Percentiles rank a stretch among this genome's conserved stretches.
phyloP scores from a whole-genome alignment of 2,329 filamentous ascomycete genomes.

The Aspergillus costaricaensis region DNA sequence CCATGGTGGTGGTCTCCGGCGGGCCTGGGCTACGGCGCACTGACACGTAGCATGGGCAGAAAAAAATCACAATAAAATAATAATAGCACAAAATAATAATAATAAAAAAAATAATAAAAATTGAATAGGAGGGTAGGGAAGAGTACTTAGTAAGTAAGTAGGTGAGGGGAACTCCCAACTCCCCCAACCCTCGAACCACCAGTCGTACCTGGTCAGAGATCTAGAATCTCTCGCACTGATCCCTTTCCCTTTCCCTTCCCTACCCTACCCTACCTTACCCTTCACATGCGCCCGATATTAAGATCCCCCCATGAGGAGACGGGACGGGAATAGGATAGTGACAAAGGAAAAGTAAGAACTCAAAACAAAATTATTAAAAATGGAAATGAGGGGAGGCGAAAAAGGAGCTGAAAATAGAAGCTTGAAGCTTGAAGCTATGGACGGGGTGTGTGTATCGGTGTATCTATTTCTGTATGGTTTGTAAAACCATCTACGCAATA shows the following conservation, averaged over 20 bases:
- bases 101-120: not conserved
- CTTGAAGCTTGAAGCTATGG: no score
- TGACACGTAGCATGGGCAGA: constrained; percentile 7
- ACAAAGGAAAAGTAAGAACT: not conserved
- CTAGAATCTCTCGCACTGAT: constrained; percentile 24
- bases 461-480: no score
- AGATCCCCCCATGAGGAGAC: not conserved
- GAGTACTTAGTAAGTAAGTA: not conserved
- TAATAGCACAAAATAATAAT: not conserved
- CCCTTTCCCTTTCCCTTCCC: not conserved
- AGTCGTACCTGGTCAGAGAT: constrained; percentile 15
- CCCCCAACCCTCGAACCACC: not conserved
- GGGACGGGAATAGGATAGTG: not conserved
- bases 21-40: not conserved
- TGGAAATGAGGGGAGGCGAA: no score
- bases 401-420: no score
- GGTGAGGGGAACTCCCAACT: not conserved
- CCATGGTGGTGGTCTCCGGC: not conserved
- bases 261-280: no score
- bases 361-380: not conserved
- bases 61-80: not conserved
- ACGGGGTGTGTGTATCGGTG: no score
- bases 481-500: no score
- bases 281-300: constrained; percentile 11
- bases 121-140: constrained; percentile 2